These are phyloP conservation scores for Tilletia caries DNA, from an alignment of 1,284 basidiomycete genomes.

Conservation along the genomic window DNA sequence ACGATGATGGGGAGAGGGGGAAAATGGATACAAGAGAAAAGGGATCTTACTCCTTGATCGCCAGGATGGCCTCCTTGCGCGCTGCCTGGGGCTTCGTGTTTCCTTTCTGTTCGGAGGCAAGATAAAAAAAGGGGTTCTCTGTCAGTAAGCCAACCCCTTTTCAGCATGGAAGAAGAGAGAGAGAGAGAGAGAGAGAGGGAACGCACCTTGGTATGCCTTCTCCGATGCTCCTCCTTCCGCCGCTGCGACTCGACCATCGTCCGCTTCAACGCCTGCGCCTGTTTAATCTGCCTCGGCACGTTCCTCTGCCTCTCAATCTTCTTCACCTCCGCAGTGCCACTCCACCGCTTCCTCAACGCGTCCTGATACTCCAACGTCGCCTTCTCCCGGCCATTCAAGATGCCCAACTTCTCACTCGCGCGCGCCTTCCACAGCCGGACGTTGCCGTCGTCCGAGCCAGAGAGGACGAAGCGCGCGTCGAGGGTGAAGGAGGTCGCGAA, in stretches of 20 bases:
- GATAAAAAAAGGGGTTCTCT: neutral
- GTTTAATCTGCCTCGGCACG: constrained; percentile 83
- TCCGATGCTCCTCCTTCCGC: constrained; percentile 87
- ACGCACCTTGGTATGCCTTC: constrained; percentile 60
- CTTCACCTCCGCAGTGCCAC: constrained; percentile 73
- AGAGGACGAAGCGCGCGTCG: constrained; percentile 87
- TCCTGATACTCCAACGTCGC: constrained; percentile 90
- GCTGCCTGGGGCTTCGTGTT: constrained; percentile 78
- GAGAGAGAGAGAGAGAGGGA: neutral
- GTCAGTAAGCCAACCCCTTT: too few relatives aligned
- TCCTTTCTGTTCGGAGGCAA: neutral
- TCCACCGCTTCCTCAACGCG: constrained; percentile 83
- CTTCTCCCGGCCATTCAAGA: constrained; percentile 85
- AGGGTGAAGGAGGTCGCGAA: constrained; percentile 65
- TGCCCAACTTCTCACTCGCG: constrained; percentile 86
- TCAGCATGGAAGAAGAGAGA: too few relatives aligned
- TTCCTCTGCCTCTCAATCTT: constrained; percentile 78
- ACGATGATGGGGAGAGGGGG: too few relatives aligned
- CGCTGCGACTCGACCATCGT: constrained; percentile 86
- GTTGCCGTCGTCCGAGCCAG: constrained; percentile 95
- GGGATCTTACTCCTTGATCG: constrained; percentile 26
- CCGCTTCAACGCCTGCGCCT: constrained; percentile 79
- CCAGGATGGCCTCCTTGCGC: constrained; percentile 61
- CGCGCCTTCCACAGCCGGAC: constrained; percentile 94
- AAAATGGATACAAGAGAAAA: neutral